A percentile compares a stretch with the other conserved stretches of the same genome.
Evolutionary conservation across 73 alveolate genomes (phyloP).

Genomic region (Halteria grandinella): DNA sequence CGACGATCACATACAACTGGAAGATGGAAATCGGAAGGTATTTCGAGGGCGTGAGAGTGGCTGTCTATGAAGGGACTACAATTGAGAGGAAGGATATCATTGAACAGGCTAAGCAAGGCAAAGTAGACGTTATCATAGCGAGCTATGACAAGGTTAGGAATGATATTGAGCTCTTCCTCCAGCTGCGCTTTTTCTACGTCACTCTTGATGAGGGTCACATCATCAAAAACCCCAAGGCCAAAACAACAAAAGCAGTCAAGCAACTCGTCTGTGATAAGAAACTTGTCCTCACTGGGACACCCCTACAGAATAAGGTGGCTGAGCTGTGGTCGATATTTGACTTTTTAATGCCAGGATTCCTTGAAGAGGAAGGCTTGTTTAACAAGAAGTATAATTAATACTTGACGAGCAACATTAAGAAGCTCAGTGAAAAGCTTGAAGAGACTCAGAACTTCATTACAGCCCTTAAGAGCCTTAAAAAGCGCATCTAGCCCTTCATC

Average conservation of each 20-base stretch:
- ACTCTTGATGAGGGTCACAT: slow-evolving; percentile 98
- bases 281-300: slow-evolving; percentile 98
- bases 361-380: slow-evolving; percentile 96
- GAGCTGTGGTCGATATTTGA: slow-evolving; percentile 99
- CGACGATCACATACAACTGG: slow-evolving; percentile 97
- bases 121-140: slow-evolving; percentile 71
- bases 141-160: slow-evolving; percentile 85
- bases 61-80: slow-evolving; percentile 65
- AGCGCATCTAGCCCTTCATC: slow-evolving; percentile 94
- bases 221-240: slow-evolving; percentile 92
- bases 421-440: slow-evolving; percentile 82
- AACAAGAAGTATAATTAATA: slow-evolving; percentile 90
- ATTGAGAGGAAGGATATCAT: slow-evolving; percentile 37
- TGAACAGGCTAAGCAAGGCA: slow-evolving; percentile 34
- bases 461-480: slow-evolving; percentile 83
- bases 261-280: slow-evolving; percentile 89
- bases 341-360: slow-evolving; percentile 98
- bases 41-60: slow-evolving; percentile 82
- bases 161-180: slow-evolving; percentile 60
- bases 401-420: slow-evolving; percentile 84
- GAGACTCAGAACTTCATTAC: slow-evolving; percentile 86
- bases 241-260: slow-evolving; percentile 82
- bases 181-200: slow-evolving; percentile 76
- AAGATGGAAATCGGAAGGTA: slow-evolving; percentile 88
- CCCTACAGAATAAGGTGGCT: slow-evolving; percentile 97